Percentiles rank a stretch among this genome's conserved stretches.
These are phyloP conservation scores for Chalaropsis ovoidea DNA, from an alignment of 2,329 filamentous ascomycete genomes.

Conservation along the genomic window DNA sequence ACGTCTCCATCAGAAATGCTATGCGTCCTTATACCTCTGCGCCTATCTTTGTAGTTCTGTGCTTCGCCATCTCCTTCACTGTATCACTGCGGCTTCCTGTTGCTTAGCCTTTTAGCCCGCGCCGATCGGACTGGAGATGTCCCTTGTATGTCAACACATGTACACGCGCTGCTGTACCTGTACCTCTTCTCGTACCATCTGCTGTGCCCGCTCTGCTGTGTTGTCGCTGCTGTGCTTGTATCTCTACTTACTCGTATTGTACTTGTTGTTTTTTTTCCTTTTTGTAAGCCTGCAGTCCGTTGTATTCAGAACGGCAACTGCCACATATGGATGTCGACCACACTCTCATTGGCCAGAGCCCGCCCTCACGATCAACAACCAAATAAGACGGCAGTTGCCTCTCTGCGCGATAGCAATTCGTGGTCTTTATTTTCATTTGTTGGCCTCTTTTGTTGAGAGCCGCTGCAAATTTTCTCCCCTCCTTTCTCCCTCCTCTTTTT, in stretches of 20 bases:
- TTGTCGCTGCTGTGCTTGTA: background rate
- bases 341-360: conserved; percentile 7
- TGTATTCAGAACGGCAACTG: background rate
- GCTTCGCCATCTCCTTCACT: conserved; percentile 9
- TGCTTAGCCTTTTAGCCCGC: conserved; percentile 6
- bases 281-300: background rate
- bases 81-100: conserved; percentile 11
- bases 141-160: background rate
- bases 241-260: background rate
- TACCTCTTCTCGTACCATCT: background rate
- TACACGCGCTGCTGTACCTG: background rate
- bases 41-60: background rate
- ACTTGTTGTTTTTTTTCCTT: background rate
- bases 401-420: background rate
- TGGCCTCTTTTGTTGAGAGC: conserved; percentile 4
- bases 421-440: background rate
- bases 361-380: conserved; percentile 4
- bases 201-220: background rate
- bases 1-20: background rate
- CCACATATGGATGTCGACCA: background rate
- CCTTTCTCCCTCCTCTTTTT: background rate
- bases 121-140: background rate
- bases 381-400: background rate
- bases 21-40: background rate
- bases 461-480: conserved; percentile 1